phyloP scores from a whole-genome alignment of 164 flowering plant species.

The Brasenia schreberi region DNA sequence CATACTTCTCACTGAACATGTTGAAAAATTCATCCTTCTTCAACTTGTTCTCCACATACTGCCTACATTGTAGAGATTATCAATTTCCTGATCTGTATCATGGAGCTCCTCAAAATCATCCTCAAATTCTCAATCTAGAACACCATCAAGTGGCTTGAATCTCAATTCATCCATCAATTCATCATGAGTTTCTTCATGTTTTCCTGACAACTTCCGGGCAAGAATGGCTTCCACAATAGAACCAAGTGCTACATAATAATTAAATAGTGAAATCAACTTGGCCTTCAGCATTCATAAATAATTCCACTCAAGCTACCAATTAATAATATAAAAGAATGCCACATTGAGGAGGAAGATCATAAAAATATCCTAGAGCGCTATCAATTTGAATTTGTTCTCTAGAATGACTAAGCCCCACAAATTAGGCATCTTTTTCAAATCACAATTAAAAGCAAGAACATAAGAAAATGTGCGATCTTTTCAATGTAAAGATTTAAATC shows the following conservation, averaged over 20 bases:
- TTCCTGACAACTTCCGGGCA: slow-evolving; percentile 32
- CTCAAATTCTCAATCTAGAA: slow-evolving; percentile 44
- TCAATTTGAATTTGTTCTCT: too few species aligned
- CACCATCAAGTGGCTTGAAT: slow-evolving; percentile 31
- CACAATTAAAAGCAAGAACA: too few species aligned
- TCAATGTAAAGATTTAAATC: too few species aligned
- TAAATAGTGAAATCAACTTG: too few species aligned
- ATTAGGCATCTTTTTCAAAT: too few species aligned
- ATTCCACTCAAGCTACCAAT: too few species aligned
- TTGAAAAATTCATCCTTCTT: slow-evolving; percentile 42
- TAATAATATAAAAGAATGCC: too few species aligned
- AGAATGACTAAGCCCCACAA: too few species aligned
- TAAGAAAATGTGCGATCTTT: too few species aligned
- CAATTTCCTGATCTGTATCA: slow-evolving; percentile 72
- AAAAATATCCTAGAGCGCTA: too few species aligned
- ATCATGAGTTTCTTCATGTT: slow-evolving; percentile 71
- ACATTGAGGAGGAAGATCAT: too few species aligned
- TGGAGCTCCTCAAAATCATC: slow-evolving; percentile 44
- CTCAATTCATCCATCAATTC: slow-evolving; percentile 46
- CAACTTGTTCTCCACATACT: slow-evolving; percentile 43
- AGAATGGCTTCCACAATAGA: slow-evolving; percentile 45
- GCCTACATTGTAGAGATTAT: slow-evolving; percentile 46
- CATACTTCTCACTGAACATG: slow-evolving; percentile 73
- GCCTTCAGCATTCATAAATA: too few species aligned
- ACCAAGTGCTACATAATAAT: slow-evolving; percentile 23